Evolutionary conservation across 1,139 yeast species (phyloP).

Genomic region (Candida mesenterica): DNA sequence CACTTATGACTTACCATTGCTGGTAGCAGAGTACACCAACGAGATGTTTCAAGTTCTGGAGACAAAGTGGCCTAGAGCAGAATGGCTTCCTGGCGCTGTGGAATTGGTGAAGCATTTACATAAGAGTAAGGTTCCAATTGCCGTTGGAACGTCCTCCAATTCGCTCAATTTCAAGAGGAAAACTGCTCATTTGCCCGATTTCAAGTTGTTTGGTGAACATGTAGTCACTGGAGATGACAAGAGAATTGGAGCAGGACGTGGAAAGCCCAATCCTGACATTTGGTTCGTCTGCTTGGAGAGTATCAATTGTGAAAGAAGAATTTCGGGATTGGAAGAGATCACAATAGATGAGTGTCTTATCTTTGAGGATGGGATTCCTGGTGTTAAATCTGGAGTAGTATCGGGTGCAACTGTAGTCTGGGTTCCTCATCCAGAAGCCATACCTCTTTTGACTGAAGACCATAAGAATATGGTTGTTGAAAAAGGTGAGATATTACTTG

Average conservation of each 20-base stretch:
- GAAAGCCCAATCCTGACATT: conserved; percentile 92
- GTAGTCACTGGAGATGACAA: conserved; percentile 87
- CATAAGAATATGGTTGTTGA: conserved; percentile 49
- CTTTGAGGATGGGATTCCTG: conserved; percentile 94
- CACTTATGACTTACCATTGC: conserved; percentile 63
- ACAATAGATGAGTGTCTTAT: conserved; percentile 76
- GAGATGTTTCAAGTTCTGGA: conserved; percentile 56
- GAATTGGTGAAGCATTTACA: conserved; percentile 58
- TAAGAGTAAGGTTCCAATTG: conserved; percentile 63
- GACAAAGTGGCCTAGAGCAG: conserved; percentile 58
- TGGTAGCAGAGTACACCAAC: conserved; percentile 59
- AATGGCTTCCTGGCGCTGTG: conserved; percentile 81
- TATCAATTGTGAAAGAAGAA: conserved; percentile 50
- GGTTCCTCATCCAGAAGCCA: conserved; percentile 84
- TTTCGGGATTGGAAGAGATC: conserved; percentile 43
- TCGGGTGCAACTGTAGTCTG: conserved; percentile 87
- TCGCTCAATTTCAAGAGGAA: conserved; percentile 58
- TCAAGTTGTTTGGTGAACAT: conserved; percentile 65
- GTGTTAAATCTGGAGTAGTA: conserved; percentile 75
- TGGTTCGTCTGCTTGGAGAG: conserved; percentile 79
- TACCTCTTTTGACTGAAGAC: conserved; percentile 45
- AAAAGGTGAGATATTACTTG: conserved; percentile 55
- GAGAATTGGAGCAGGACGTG: conserved; percentile 73
- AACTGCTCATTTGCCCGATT: conserved; percentile 62
- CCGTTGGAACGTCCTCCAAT: conserved; percentile 88